These are phyloP conservation scores for Wallacemonas sp. DNA, from an alignment of 208 protist species.

Conservation along the genomic window DNA sequence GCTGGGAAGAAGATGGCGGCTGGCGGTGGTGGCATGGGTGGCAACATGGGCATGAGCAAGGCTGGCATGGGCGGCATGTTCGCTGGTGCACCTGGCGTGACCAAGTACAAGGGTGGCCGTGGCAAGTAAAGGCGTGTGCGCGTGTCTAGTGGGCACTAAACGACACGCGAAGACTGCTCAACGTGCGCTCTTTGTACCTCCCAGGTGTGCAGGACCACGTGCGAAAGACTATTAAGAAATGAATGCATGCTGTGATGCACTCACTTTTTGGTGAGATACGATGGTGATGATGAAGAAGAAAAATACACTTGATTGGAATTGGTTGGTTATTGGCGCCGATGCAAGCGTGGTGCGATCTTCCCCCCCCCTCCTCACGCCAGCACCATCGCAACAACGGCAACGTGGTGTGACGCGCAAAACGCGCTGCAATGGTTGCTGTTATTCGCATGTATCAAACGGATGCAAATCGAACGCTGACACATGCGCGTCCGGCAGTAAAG, in stretches of 20 bases:
- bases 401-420: slow-evolving; percentile 1
- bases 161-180: not conserved
- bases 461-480: slow-evolving; percentile 10
- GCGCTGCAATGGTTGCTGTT: slow-evolving; percentile 1
- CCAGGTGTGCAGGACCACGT: too few species aligned
- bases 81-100: slow-evolving; percentile 83
- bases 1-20: slow-evolving; percentile 87
- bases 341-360: not conserved
- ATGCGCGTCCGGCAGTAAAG: slow-evolving; percentile 10
- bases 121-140: slow-evolving; percentile 48
- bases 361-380: too few species aligned
- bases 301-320: too few species aligned
- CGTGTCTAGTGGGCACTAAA: not conserved
- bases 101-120: slow-evolving; percentile 81
- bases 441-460: slow-evolving; percentile 18
- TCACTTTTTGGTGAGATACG: too few species aligned
- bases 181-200: too few species aligned
- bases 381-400: too few species aligned
- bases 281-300: not conserved
- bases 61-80: slow-evolving; percentile 94
- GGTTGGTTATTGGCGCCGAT: not conserved
- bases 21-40: slow-evolving; percentile 41
- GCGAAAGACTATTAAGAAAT: not conserved
- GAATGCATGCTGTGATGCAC: not conserved
- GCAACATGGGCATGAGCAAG: slow-evolving; percentile 87